Conservation (phyloP, 1,139 yeast genomes). For the Candida tropicalis region DNA sequence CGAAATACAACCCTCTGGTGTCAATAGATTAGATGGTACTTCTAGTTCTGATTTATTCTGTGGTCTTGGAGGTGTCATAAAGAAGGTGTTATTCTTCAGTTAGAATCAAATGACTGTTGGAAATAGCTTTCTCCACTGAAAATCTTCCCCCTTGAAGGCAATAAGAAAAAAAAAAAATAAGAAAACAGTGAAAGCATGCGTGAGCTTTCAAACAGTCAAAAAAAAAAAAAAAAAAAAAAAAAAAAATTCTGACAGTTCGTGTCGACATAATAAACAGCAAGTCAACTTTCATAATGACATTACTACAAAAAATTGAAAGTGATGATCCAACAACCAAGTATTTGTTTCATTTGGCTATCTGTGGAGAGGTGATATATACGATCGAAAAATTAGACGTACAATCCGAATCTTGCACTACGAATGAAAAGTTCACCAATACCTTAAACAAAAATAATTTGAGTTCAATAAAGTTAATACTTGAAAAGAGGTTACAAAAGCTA, state of each 20-base stretch:
- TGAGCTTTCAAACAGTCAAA: too few species aligned
- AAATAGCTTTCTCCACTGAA: too few species aligned
- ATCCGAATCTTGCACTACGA: background rate
- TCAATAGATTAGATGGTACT: constrained; percentile 20
- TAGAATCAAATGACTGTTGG: too few species aligned
- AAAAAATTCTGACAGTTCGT: background rate
- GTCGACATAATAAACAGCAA: too few species aligned
- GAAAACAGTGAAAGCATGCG: too few species aligned
- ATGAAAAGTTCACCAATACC: background rate
- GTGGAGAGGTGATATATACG: background rate
- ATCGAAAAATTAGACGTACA: background rate
- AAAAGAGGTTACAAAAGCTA: background rate
- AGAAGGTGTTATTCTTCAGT: background rate
- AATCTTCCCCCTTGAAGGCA: too few species aligned
- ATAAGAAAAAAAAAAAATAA: too few species aligned
- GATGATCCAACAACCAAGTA: constrained; percentile 1
- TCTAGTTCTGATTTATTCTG: constrained; percentile 2
- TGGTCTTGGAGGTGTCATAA: background rate
- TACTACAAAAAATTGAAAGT: background rate
- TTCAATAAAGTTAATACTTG: background rate
- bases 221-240: background rate
- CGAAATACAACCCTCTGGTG: constrained; percentile 35
- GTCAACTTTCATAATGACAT: background rate
- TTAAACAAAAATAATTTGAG: background rate
- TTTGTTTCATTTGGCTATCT: background rate